Percentiles rank a stretch among this genome's conserved stretches.
Evolutionary conservation across 129 eudicot genomes (phyloP).

Genomic region (Silybum marianum): DNA sequence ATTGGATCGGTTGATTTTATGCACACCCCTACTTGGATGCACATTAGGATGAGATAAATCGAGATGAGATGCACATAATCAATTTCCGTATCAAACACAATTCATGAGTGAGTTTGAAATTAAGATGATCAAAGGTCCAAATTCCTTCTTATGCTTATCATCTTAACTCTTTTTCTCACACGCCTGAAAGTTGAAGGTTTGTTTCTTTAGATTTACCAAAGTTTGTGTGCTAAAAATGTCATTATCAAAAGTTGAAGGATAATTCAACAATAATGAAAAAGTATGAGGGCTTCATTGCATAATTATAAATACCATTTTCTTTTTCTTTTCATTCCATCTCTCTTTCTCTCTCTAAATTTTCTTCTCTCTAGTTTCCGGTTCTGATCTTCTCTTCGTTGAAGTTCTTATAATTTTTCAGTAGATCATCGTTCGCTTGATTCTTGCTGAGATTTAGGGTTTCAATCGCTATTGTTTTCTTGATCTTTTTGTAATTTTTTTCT

Average conservation of each 20-base stretch:
- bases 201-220: not conserved
- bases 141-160: too few relatives aligned
- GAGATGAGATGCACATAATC: too few relatives aligned
- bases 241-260: not conserved
- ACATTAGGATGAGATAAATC: too few relatives aligned
- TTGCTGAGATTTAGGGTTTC: not conserved
- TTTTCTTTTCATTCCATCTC: not conserved
- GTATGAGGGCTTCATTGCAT: not conserved
- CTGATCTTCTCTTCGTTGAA: not conserved
- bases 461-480: not conserved
- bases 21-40: too few relatives aligned
- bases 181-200: not conserved
- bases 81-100: too few relatives aligned
- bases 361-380: not conserved
- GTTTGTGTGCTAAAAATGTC: not conserved
- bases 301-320: not conserved
- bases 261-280: not conserved
- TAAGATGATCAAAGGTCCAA: too few relatives aligned
- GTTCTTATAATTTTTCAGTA: not conserved
- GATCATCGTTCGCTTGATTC: not conserved
- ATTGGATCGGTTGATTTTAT: too few relatives aligned
- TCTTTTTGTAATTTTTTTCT: not conserved
- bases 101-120: too few relatives aligned
- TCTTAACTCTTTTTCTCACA: too few relatives aligned
- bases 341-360: not conserved